Evolutionary conservation across 805 yeast genomes (phyloP).

Genomic region (Priceomyces fermenticarens): DNA sequence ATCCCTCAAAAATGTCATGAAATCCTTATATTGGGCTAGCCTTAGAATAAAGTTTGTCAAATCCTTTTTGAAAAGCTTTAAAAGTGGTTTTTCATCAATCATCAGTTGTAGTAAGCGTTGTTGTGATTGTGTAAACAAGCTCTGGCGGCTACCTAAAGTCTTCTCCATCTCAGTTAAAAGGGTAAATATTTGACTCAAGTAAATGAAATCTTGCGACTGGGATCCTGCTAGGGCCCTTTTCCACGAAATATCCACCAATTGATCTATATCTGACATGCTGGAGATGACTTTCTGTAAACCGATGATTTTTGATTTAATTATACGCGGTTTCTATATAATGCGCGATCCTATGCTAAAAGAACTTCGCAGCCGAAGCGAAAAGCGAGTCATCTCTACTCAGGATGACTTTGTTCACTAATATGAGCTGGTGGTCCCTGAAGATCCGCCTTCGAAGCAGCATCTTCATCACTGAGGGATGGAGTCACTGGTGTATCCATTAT

Average conservation of each 20-base stretch:
- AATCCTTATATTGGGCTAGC: conserved; percentile 16
- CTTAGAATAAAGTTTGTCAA: conserved; percentile 21
- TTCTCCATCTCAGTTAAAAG: conserved; percentile 21
- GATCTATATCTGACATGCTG: conserved; percentile 8
- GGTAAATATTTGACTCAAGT: conserved; percentile 17
- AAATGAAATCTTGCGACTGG: conserved; percentile 15
- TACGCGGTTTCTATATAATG: too few relatives aligned
- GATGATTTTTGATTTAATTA: too few relatives aligned
- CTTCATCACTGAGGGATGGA: too few relatives aligned
- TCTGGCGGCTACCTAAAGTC: conserved; percentile 10
- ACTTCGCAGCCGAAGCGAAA: too few relatives aligned
- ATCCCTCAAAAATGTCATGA: conserved; percentile 19
- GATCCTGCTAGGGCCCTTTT: conserved; percentile 6
- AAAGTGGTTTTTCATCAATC: conserved; percentile 14
- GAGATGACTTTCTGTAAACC: too few relatives aligned
- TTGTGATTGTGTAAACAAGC: conserved; percentile 18
- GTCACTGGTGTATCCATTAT: too few relatives aligned
- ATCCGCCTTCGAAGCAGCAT: too few relatives aligned
- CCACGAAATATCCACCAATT: conserved; percentile 22
- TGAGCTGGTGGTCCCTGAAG: too few relatives aligned
- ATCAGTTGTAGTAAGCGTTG: conserved; percentile 12
- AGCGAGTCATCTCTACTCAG: too few relatives aligned
- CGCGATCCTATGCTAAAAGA: too few relatives aligned
- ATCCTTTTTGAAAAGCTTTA: conserved; percentile 20
- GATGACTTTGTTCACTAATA: too few relatives aligned